These are phyloP conservation scores for Xylaria venustula DNA, from an alignment of 495 filamentous ascomycete genomes.

Conservation along the genomic window DNA sequence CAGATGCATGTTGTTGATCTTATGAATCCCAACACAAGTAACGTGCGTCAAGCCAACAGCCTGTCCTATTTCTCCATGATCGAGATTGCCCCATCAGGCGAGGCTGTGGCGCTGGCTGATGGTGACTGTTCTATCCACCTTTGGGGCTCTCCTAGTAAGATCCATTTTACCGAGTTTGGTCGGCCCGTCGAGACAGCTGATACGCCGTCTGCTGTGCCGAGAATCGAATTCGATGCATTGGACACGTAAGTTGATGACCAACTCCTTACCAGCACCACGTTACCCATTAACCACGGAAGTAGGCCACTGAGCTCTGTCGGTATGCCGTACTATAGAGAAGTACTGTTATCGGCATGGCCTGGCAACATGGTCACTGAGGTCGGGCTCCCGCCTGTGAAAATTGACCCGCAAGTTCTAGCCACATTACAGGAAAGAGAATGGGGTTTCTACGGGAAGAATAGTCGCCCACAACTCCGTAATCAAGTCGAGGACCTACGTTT, in stretches of 20 bases:
- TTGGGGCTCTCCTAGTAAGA: conserved; percentile 88
- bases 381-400: conserved; percentile 72
- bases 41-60: conserved; percentile 82
- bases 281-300: conserved; percentile 14
- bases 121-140: conserved; percentile 75
- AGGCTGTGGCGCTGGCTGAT: conserved; percentile 81
- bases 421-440: conserved; percentile 66
- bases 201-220: conserved; percentile 16
- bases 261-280: conserved; percentile 12
- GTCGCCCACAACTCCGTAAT: conserved; percentile 69
- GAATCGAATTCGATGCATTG: conserved; percentile 31
- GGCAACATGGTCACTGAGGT: conserved; percentile 77
- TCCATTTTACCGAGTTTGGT: conserved; percentile 84
- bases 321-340: conserved; percentile 90
- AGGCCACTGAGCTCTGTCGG: conserved; percentile 83
- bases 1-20: conserved; percentile 94
- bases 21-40: conserved; percentile 88
- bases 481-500: conserved; percentile 78
- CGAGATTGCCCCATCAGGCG: conserved; percentile 87
- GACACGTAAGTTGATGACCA: conserved; percentile 57
- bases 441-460: conserved; percentile 74
- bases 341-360: conserved; percentile 86
- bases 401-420: conserved; percentile 71
- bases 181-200: conserved; percentile 61
- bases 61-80: conserved; percentile 65